Evolutionary conservation across 164 flowering plant genomes (phyloP).

Genomic region (Nelumbo lutea): DNA sequence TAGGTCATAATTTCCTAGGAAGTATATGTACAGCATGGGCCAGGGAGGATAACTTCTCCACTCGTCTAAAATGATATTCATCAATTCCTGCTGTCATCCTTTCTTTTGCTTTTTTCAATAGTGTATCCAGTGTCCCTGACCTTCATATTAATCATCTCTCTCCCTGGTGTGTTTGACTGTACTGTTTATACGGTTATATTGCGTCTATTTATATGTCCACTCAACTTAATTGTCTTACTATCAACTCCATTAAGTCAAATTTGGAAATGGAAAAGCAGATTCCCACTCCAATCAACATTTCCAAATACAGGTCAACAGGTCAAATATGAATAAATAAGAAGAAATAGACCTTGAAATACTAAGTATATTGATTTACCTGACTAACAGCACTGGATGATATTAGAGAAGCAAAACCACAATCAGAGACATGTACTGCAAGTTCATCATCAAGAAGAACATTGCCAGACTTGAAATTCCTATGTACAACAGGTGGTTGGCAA

Average conservation of each 20-base stretch:
- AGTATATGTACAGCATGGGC: neutral
- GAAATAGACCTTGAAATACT: neutral
- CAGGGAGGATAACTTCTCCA: neutral
- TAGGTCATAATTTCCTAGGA: too few relatives aligned
- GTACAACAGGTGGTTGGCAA: conserved; percentile 80
- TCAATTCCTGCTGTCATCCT: too few relatives aligned
- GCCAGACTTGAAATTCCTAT: conserved; percentile 77
- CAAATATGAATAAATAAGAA: neutral
- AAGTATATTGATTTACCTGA: conserved; percentile 47
- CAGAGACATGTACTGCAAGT: conserved; percentile 64
- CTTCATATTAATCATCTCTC: too few relatives aligned
- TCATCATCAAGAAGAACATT: conserved; percentile 91
- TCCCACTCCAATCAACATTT: conserved; percentile 1
- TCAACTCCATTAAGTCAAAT: neutral
- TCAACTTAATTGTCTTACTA: neutral
- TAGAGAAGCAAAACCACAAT: conserved; percentile 84
- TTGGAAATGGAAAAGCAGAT: neutral
- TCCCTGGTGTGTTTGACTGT: too few relatives aligned
- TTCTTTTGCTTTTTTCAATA: too few relatives aligned
- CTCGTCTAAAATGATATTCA: neutral
- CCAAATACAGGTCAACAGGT: neutral
- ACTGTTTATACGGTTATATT: too few relatives aligned
- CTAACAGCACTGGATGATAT: conserved; percentile 65
- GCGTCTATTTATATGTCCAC: conserved; percentile 24
- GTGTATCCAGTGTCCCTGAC: too few relatives aligned